Evolutionary conservation across 2,329 filamentous ascomycete genomes (phyloP).

Genomic region (Cytospora piceicola): DNA sequence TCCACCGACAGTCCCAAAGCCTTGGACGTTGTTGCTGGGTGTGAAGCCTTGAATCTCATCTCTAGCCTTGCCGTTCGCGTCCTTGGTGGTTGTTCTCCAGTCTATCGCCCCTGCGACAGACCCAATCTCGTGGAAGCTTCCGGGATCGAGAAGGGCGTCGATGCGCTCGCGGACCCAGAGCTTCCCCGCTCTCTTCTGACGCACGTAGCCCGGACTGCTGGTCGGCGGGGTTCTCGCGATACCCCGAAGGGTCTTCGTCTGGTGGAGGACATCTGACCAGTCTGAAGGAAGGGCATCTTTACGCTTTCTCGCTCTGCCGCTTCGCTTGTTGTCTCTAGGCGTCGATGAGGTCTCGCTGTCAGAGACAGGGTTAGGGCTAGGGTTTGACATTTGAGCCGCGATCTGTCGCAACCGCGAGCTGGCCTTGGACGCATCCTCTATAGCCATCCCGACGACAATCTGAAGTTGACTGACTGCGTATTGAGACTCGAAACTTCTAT

Average conservation of each 20-base stretch:
- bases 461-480: neutral
- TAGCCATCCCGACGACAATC: constrained; percentile 17
- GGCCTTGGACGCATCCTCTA: constrained; percentile 36
- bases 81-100: constrained; percentile 55
- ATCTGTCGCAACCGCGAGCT: constrained; percentile 52
- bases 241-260: constrained; percentile 54
- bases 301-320: constrained; percentile 40
- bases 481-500: no score
- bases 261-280: constrained; percentile 64
- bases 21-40: constrained; percentile 67
- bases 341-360: neutral
- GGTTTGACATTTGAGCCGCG: constrained; percentile 45
- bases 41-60: constrained; percentile 56
- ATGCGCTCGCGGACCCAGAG: constrained; percentile 68
- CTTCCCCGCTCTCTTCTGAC: constrained; percentile 66
- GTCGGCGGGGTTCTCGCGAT: constrained; percentile 60
- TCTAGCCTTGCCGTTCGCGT: constrained; percentile 47
- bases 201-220: constrained; percentile 60
- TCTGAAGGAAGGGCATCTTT: constrained; percentile 57
- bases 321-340: neutral
- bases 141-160: constrained; percentile 58
- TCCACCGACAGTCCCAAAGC: constrained; percentile 56
- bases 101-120: constrained; percentile 61
- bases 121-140: constrained; percentile 62
- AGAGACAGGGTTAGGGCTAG: constrained; percentile 24